Evolutionary conservation across 2,329 filamentous ascomycete species (phyloP).

Genomic region (Emergomyces africanus): DNA sequence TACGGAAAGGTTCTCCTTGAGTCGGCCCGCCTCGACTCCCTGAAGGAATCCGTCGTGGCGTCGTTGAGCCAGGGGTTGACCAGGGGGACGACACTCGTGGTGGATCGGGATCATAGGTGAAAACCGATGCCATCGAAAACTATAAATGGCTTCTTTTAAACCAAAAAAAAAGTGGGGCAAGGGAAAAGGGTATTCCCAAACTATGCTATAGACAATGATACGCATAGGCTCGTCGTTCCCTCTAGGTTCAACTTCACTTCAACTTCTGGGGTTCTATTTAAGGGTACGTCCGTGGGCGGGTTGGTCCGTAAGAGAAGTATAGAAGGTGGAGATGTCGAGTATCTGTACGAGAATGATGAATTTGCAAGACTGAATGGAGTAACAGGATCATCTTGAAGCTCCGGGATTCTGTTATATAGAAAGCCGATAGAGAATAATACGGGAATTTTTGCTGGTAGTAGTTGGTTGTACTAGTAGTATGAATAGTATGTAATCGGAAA

Average conservation of each 20-base stretch:
- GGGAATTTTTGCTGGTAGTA: no score
- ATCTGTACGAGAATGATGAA: slow-evolving; percentile 7
- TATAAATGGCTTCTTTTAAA: not conserved
- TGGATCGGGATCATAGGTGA: slow-evolving; percentile 84
- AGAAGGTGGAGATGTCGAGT: slow-evolving; percentile 4
- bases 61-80: slow-evolving; percentile 46
- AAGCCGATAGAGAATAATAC: not conserved
- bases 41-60: slow-evolving; percentile 21
- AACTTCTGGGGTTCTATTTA: not conserved
- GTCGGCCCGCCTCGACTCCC: slow-evolving; percentile 15
- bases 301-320: not conserved
- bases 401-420: not conserved
- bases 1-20: slow-evolving; percentile 21
- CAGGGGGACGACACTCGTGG: slow-evolving; percentile 84
- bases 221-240: not conserved
- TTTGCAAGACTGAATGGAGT: slow-evolving; percentile 7
- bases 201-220: not conserved
- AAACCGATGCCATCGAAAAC: slow-evolving; percentile 71
- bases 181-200: not conserved
- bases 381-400: slow-evolving; percentile 15
- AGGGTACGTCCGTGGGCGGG: not conserved
- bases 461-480: no score
- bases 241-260: not conserved
- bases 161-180: not conserved
- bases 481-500: not conserved